phyloP scores from a whole-genome alignment of 257 asterid genomes.

The Petunia secreta region DNA sequence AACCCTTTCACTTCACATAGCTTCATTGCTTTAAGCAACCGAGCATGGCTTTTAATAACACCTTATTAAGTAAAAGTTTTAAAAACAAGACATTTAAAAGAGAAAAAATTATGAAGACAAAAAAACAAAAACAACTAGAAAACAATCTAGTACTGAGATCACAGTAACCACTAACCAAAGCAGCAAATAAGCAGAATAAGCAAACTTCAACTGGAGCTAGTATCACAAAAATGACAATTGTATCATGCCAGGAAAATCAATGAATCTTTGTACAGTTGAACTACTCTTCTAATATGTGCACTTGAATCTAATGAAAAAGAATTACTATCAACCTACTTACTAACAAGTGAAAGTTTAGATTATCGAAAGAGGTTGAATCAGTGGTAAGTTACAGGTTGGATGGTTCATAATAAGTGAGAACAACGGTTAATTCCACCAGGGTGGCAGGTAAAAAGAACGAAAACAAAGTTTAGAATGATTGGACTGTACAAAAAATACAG shows the following conservation, averaged over 20 bases:
- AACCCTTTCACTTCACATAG: too few species aligned
- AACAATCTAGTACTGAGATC: neutral
- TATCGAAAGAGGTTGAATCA: neutral
- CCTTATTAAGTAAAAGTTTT: too few species aligned
- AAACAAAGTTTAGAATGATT: neutral
- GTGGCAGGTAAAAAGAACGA: neutral
- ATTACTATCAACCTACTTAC: neutral
- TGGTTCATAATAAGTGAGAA: too few species aligned
- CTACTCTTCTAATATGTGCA: neutral
- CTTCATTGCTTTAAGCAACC: too few species aligned
- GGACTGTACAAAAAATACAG: slow-evolving; percentile 27
- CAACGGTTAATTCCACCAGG: too few species aligned
- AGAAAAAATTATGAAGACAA: too few species aligned
- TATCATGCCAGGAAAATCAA: neutral
- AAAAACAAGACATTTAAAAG: too few species aligned
- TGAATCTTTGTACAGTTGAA: neutral
- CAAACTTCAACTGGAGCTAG: neutral
- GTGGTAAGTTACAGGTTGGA: neutral
- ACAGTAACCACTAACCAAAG: neutral
- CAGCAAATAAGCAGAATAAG: neutral
- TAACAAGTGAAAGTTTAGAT: neutral
- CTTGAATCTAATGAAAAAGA: neutral
- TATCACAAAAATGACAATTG: neutral
- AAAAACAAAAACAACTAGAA: neutral
- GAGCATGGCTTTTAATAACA: too few species aligned